Conservation (phyloP, 2,329 filamentous ascomycete genomes). For the Aureobasidium sp. region DNA sequence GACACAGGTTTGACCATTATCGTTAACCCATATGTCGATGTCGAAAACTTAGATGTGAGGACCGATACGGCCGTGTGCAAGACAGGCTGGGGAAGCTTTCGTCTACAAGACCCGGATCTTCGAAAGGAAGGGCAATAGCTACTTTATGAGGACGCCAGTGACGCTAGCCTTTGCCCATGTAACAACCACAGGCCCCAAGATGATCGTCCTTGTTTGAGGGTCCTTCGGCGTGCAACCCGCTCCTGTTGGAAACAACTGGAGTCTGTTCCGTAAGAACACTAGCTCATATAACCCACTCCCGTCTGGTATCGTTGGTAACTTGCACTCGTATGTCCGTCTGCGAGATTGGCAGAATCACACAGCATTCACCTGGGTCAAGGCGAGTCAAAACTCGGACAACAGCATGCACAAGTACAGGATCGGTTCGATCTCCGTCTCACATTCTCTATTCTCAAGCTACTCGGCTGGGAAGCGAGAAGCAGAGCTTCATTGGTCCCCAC, state of each 20-base stretch:
- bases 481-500: background rate
- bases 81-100: background rate
- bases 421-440: background rate
- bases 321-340: background rate
- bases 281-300: background rate
- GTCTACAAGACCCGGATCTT: background rate
- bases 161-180: background rate
- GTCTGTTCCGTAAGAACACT: background rate
- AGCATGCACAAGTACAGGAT: background rate
- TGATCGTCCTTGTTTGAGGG: background rate
- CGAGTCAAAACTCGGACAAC: background rate
- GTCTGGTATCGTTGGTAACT: background rate
- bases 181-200: background rate
- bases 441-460: background rate
- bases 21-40: background rate
- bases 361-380: background rate
- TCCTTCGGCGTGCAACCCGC: background rate
- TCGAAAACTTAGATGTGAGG: background rate
- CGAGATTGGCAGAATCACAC: background rate
- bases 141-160: background rate
- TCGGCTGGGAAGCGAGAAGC: background rate
- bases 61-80: background rate
- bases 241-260: background rate
- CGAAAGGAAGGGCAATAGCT: background rate
- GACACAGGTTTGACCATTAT: slow-evolving; percentile 27